phyloP scores from a whole-genome alignment of 345 rosid species.

The Eucalyptus shirleyi region DNA sequence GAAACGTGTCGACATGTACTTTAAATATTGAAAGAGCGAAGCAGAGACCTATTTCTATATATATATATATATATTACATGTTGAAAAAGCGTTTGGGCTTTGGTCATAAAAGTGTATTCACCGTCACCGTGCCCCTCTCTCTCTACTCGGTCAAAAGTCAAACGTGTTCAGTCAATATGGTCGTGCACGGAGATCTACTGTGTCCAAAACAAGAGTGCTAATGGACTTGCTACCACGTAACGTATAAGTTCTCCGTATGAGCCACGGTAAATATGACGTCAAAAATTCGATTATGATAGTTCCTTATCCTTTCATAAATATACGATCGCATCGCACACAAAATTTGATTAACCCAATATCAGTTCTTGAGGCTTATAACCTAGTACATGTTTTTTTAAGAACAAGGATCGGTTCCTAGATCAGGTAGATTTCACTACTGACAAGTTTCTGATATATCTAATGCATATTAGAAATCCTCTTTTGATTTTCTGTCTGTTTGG shows the following conservation, averaged over 20 bases:
- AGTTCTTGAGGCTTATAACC: neutral
- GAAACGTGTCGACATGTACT: neutral
- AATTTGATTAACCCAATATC: neutral
- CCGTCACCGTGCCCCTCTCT: neutral
- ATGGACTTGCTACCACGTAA: neutral
- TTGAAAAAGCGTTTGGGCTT: neutral
- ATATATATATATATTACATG: neutral
- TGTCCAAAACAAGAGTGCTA: neutral
- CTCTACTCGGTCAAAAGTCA: neutral
- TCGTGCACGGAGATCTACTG: neutral
- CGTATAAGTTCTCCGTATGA: neutral
- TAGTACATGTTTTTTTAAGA: neutral
- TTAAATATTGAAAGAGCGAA: neutral
- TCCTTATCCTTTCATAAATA: neutral
- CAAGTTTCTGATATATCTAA: neutral
- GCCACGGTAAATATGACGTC: neutral
- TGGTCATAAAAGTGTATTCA: neutral
- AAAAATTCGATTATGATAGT: neutral
- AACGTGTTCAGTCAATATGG: neutral
- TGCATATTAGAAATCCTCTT: neutral
- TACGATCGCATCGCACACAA: fast-evolving
- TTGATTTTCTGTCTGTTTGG: neutral
- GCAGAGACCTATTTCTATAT: neutral
- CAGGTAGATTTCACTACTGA: neutral
- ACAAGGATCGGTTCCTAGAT: neutral